Base-by-base conservation (phyloP, 441 rosid genomes). In the Arabidopsis lyrata region DNA sequence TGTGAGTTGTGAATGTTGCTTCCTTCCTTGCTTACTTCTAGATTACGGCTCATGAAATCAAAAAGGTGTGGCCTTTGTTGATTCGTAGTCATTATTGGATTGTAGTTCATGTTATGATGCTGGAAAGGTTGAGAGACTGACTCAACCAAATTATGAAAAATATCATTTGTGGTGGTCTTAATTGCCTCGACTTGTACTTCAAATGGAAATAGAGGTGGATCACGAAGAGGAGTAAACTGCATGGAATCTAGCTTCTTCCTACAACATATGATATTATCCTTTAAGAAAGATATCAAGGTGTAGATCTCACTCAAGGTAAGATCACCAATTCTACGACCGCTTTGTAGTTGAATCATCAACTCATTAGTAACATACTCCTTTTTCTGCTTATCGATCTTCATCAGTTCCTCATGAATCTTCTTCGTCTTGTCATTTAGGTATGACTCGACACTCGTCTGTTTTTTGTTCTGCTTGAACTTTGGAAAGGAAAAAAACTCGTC, bases 71-170 rank as follows among this genome's bases (percentile, higher is more conserved):
- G 49, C 16, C 2, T 70, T 70, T 58, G 59, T 48, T 48, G 32
- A 48, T 2, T 48, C 8, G 36, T 22, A 35, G 5, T 32, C 50
- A 49, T 11, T 0, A 15, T 35, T 58, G 66, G 14, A 22, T 6
- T 34, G 5, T 5, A 6, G 9, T 9, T n/a, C 16, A 58, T n/a
- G 49, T 10, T 5, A 0, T 22, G 29, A 22, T 45, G 24, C 0
- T 58, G 48, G n/a, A 58, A 20, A 11, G 34, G 36, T n/a, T 29
- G 53, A 65, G 60, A 27, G 27, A 65, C 27, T 58, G 61, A 14
- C 5, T 29, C 61, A 74, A 6, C 5, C 24, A 39, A 29, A 48
- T 4, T 54, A 58, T 12, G 18, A 41, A 41, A 41, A 41, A 41
- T n/a, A 41, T 13, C 45, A 41, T 41, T 41, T 41, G 16, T 14